Evolutionary conservation across 2,329 filamentous ascomycete genomes (phyloP), one percentile per base, ranked within the genome.

Genomic region (Aspergillus texensis): DNA sequence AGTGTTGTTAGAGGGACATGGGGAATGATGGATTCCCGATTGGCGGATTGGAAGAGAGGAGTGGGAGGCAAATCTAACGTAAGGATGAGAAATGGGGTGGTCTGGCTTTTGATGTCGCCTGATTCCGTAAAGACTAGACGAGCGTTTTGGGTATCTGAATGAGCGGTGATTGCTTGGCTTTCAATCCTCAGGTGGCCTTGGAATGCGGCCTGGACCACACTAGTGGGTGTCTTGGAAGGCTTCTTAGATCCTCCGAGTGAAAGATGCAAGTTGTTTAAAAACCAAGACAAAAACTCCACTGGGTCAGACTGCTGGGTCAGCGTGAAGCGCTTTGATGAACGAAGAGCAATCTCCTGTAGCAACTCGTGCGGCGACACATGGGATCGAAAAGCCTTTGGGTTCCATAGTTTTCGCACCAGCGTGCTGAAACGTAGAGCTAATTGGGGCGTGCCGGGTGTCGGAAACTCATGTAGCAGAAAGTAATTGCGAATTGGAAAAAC

Each of bases 321-420:
- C 6, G 91, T 95, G 81, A 97, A 99, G 66, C 91, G 92, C 80
- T 97, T 97, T 70, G 90, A 94, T 36, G 94, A 97, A 56, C 89
- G 89, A 48, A 97, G 83, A 1, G 94, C 91, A 67, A 99, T 91
- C 77, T 98, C 94, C 79, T 99, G 95, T 1, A 99, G 88, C 34
- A 99, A 86, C 79, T 99, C 95, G 82, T 99, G 95, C 0, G 95
- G 95, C 11, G 94, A 98, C 58, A 99, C 95, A 78, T 99, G 95
- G 5, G 91, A 90, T 79, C 96, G 96, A 85, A 99, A 99, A 11
- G 95, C 94, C 70, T 92, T 90, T 2, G 94, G 91, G 76, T 99
- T 99, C 95, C 95, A 99, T 69, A 99, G 92, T 81, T 99, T 99
- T 76, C 95, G 91, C 64, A 98, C 88, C 24, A 99, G 85, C 60